phyloP scores from a whole-genome alignment of 2,329 filamentous ascomycete species.

The Shiraia sp. region DNA sequence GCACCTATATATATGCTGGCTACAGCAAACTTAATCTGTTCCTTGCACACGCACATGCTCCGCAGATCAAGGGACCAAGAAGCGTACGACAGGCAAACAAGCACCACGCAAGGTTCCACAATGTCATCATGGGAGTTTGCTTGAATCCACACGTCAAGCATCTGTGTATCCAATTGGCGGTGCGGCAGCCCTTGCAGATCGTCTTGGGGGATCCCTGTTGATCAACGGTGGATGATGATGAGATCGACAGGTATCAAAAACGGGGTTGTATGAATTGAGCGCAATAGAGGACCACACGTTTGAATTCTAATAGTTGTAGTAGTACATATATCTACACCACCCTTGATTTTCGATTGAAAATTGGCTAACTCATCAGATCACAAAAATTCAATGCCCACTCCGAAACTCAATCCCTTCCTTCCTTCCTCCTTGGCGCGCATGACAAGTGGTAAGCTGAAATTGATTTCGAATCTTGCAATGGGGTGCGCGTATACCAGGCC shows the following conservation, averaged over 20 bases:
- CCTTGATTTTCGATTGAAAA: not conserved
- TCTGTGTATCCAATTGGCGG: constrained; percentile 14
- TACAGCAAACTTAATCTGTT: not conserved
- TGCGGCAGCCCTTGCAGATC: constrained; percentile 14
- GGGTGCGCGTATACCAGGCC: constrained; percentile 95
- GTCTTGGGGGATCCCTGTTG: constrained; percentile 12
- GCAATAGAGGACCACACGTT: no score
- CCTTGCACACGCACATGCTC: not conserved
- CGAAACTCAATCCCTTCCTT: constrained; percentile 89
- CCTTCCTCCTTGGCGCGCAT: constrained; percentile 81
- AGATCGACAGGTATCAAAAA: no score
- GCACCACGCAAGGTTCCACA: constrained; percentile 8
- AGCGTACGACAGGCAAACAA: not conserved
- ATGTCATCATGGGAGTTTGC: constrained; percentile 7
- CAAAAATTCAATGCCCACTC: constrained; percentile 95
- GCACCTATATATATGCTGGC: not conserved
- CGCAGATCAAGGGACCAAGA: not conserved
- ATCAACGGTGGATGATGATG: no score
- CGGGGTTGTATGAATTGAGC: no score
- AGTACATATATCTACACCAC: constrained; percentile 24
- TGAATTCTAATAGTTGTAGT: no score
- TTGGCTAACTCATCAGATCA: constrained; percentile 46
- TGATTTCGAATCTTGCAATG: constrained; percentile 90
- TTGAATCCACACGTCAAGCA: not conserved
- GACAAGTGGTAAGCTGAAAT: constrained; percentile 87